phyloP scores from a whole-genome alignment of 495 filamentous ascomycete genomes.

The Paragyromitra xinjiangensis region DNA sequence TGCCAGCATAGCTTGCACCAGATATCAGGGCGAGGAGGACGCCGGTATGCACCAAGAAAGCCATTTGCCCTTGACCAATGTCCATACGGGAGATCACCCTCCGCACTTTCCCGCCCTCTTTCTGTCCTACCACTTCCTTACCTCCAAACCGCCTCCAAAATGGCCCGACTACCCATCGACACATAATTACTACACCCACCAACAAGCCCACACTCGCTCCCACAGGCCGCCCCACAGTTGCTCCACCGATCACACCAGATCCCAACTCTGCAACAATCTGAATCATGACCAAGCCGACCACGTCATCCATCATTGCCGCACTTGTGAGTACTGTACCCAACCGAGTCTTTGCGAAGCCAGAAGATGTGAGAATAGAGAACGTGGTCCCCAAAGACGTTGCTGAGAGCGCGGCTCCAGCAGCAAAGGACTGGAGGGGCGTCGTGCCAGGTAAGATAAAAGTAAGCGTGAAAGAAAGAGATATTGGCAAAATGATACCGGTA shows the following conservation, averaged over 20 bases:
- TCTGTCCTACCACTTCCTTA: constrained; percentile 25
- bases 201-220: constrained; percentile 56
- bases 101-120: constrained; percentile 27
- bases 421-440: constrained; percentile 71
- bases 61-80: constrained; percentile 16
- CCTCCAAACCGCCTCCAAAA: constrained; percentile 20
- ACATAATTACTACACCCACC: constrained; percentile 39
- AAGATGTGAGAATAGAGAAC: constrained; percentile 73
- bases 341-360: constrained; percentile 64
- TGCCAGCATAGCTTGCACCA: constrained; percentile 65
- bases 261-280: constrained; percentile 66
- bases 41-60: constrained; percentile 60
- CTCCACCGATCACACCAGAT: constrained; percentile 33
- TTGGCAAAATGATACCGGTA: constrained; percentile 71
- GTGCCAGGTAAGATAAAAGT: constrained; percentile 51
- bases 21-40: constrained; percentile 63
- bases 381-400: constrained; percentile 82
- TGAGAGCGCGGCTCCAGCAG: constrained; percentile 78
- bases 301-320: constrained; percentile 85
- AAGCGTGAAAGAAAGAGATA: constrained; percentile 74
- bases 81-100: neutral
- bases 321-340: constrained; percentile 74
- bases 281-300: constrained; percentile 81
- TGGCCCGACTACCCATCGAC: constrained; percentile 42
- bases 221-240: constrained; percentile 54